A percentile compares a stretch with the other conserved stretches of the same genome.
phyloP scores from a whole-genome alignment of 129 eudicot genomes.

The Rutidosis leptorrhynchoides region DNA sequence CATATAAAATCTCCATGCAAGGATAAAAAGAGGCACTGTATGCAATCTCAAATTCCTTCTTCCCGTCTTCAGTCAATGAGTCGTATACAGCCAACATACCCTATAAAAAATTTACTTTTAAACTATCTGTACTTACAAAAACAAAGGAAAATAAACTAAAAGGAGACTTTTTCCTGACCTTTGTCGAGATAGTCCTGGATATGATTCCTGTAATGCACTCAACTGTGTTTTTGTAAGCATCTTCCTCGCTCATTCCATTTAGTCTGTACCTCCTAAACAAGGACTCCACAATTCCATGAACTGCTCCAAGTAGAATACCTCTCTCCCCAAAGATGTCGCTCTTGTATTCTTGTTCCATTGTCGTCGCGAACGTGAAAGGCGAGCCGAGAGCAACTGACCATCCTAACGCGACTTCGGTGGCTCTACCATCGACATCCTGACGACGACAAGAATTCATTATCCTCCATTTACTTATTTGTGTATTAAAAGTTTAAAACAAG shows the following conservation, averaged over 20 bases:
- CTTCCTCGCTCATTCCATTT: constrained; percentile 84
- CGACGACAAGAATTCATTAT: too few relatives aligned
- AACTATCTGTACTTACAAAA: background rate
- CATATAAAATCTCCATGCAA: constrained; percentile 90
- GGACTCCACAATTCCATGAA: constrained; percentile 88
- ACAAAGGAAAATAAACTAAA: background rate
- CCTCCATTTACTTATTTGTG: too few relatives aligned
- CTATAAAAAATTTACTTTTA: constrained; percentile 38
- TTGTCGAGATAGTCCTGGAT: constrained; percentile 76
- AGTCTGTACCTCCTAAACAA: constrained; percentile 89
- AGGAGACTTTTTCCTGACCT: too few relatives aligned
- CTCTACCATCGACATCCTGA: constrained; percentile 98
- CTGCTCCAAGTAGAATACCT: constrained; percentile 98
- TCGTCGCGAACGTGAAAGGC: constrained; percentile 94
- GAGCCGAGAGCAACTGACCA: constrained; percentile 99
- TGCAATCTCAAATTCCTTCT: constrained; percentile 75
- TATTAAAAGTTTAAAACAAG: too few relatives aligned
- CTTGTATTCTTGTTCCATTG: constrained; percentile 86
- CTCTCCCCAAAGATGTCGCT: constrained; percentile 98
- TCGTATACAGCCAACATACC: constrained; percentile 94
- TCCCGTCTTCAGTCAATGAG: constrained; percentile 76
- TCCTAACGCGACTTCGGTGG: constrained; percentile 96
- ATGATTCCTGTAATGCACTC: constrained; percentile 89
- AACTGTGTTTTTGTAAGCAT: constrained; percentile 94
- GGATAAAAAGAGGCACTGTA: constrained; percentile 97